Percentiles rank a stretch among this genome's conserved stretches.
phyloP scores from a whole-genome alignment of 1,284 basidiomycete species.

The Puccinia triticina region DNA sequence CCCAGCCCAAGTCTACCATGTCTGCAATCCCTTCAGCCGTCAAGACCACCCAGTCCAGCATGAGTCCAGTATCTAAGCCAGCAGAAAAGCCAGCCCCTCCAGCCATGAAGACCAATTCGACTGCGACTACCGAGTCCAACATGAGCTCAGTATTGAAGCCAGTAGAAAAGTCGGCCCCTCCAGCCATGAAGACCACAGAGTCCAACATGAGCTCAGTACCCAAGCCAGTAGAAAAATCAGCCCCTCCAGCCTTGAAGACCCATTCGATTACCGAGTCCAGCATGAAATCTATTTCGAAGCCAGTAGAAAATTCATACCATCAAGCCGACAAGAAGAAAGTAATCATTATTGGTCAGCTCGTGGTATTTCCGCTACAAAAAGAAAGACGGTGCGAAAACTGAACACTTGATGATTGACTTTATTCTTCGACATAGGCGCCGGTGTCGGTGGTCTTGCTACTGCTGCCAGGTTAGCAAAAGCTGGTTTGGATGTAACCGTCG shows the following conservation, averaged over 20 bases:
- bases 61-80: neutral
- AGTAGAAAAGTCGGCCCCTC: constrained; percentile 36
- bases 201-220: neutral
- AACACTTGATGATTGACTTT: neutral
- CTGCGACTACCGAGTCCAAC: neutral
- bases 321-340: constrained; percentile 40
- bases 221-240: too few relatives aligned
- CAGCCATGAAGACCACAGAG: neutral
- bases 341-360: constrained; percentile 48
- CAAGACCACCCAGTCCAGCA: neutral
- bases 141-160: constrained; percentile 17
- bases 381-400: too few relatives aligned
- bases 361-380: neutral
- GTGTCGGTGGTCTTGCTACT: constrained; percentile 63
- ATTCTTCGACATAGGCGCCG: constrained; percentile 59
- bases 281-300: constrained; percentile 7
- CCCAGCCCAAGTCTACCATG: neutral
- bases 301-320: constrained; percentile 34
- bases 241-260: too few relatives aligned
- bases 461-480: constrained; percentile 63
- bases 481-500: constrained; percentile 63
- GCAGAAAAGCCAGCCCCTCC: too few relatives aligned
- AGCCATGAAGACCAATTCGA: too few relatives aligned
- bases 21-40: neutral
- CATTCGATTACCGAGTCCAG: neutral